Evolutionary conservation across 495 filamentous ascomycete genomes (phyloP).

Genomic region (Trichoderma reesei): DNA sequence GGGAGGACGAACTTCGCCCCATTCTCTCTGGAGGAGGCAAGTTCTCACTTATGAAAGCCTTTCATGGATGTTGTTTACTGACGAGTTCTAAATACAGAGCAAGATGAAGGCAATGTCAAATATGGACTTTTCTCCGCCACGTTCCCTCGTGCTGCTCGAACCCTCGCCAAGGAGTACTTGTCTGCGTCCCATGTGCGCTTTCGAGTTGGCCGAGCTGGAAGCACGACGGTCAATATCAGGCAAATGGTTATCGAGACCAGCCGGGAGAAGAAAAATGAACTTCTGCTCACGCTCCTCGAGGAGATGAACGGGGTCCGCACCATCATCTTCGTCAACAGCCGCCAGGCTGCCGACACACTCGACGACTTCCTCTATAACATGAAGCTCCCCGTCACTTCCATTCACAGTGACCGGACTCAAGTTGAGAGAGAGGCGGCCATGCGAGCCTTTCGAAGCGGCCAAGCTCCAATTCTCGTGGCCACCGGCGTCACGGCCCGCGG

Average conservation of each 20-base stretch:
- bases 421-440: conserved; percentile 87
- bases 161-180: conserved; percentile 66
- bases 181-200: conserved; percentile 62
- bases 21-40: conserved; percentile 73
- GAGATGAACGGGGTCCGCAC: conserved; percentile 64
- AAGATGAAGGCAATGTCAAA: conserved; percentile 65
- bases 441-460: conserved; percentile 70
- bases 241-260: conserved; percentile 65
- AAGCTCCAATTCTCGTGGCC: conserved; percentile 68
- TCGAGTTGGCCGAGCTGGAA: conserved; percentile 76
- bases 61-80: background rate
- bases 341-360: conserved; percentile 61
- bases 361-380: conserved; percentile 81
- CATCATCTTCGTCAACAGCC: conserved; percentile 82
- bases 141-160: conserved; percentile 67
- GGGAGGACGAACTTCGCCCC: conserved; percentile 57
- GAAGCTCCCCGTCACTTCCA: conserved; percentile 70
- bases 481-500: conserved; percentile 82
- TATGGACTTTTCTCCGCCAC: conserved; percentile 96
- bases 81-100: conserved; percentile 37
- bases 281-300: conserved; percentile 62
- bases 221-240: conserved; percentile 64
- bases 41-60: conserved; percentile 15
- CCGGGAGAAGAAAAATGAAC: conserved; percentile 51
- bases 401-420: conserved; percentile 82